Conservation (phyloP, 108 stramenopile species). For the Phaeodactylum tricornutum region DNA sequence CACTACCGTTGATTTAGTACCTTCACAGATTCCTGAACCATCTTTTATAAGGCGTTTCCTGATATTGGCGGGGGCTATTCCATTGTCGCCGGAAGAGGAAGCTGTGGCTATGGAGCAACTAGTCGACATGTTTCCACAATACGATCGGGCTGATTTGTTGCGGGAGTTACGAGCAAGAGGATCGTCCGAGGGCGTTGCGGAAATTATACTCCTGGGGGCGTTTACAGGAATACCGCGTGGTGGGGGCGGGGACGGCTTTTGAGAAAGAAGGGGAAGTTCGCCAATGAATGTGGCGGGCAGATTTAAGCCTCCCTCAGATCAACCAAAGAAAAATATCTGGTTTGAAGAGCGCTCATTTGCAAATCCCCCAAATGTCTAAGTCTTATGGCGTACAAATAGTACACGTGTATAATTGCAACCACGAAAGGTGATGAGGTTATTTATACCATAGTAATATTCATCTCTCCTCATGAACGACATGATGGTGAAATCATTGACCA, state of each 20-base stretch:
- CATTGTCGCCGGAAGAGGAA: constrained; percentile 76
- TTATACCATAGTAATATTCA: too few relatives aligned
- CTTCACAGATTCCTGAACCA: not conserved
- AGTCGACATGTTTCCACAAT: constrained; percentile 72
- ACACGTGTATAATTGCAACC: too few relatives aligned
- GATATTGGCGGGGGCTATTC: constrained; percentile 41
- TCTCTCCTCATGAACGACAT: too few relatives aligned
- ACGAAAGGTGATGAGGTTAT: too few relatives aligned
- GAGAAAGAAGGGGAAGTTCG: not conserved
- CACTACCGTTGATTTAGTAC: constrained; percentile 16
- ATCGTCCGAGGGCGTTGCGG: constrained; percentile 65
- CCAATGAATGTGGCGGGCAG: too few relatives aligned
- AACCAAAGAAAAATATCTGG: too few relatives aligned
- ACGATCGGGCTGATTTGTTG: constrained; percentile 56
- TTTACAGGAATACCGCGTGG: constrained; percentile 44
- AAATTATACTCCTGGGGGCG: constrained; percentile 45
- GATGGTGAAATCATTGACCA: too few relatives aligned
- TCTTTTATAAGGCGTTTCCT: constrained; percentile 55
- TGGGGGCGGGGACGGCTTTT: too few relatives aligned
- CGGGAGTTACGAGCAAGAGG: constrained; percentile 55
- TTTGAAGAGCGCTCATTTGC: too few relatives aligned
- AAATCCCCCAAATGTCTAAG: too few relatives aligned
- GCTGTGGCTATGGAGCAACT: constrained; percentile 50
- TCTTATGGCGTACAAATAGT: too few relatives aligned
- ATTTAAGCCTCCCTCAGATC: too few relatives aligned